Conservation (phyloP, 805 yeast genomes). For the Yamadazyma phyllophila region DNA sequence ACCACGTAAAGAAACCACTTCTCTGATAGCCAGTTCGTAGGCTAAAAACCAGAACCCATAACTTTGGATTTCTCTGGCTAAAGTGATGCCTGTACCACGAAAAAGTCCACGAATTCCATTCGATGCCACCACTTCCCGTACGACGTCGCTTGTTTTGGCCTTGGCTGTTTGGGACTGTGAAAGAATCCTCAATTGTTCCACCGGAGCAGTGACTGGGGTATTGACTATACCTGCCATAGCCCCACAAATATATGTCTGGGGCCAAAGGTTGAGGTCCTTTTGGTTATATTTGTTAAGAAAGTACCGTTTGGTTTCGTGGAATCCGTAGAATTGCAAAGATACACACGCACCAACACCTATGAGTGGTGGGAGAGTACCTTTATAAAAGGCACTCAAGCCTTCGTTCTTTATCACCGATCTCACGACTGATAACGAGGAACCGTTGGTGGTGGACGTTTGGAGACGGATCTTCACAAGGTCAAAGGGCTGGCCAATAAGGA, state of each 20-base stretch:
- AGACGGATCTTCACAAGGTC: conserved; percentile 43
- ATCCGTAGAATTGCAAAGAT: conserved; percentile 67
- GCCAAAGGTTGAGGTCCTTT: conserved; percentile 44
- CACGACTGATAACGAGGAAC: conserved; percentile 32
- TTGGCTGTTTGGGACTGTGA: conserved; percentile 41
- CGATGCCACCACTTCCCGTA: conserved; percentile 37
- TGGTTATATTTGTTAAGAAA: conserved; percentile 32
- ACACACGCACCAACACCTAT: conserved; percentile 60
- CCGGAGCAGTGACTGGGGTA: conserved; percentile 60
- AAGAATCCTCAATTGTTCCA: conserved; percentile 63
- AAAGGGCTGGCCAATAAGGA: conserved; percentile 46
- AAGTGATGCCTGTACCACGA: conserved; percentile 55
- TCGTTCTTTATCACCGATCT: conserved; percentile 38
- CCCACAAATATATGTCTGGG: conserved; percentile 61
- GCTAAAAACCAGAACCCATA: conserved; percentile 74
- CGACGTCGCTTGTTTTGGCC: conserved; percentile 18
- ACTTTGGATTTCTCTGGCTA: conserved; percentile 63
- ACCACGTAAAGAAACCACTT: conserved; percentile 29
- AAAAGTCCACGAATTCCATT: conserved; percentile 53
- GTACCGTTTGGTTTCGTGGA: conserved; percentile 66
- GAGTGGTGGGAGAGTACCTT: conserved; percentile 44
- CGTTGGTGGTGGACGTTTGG: conserved; percentile 31
- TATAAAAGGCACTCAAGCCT: conserved; percentile 43
- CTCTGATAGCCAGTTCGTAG: conserved; percentile 54
- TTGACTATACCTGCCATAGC: conserved; percentile 68